Evolutionary conservation across 768 basidiomycete genomes (phyloP).

Genomic region (Austroboletus eburneus): DNA sequence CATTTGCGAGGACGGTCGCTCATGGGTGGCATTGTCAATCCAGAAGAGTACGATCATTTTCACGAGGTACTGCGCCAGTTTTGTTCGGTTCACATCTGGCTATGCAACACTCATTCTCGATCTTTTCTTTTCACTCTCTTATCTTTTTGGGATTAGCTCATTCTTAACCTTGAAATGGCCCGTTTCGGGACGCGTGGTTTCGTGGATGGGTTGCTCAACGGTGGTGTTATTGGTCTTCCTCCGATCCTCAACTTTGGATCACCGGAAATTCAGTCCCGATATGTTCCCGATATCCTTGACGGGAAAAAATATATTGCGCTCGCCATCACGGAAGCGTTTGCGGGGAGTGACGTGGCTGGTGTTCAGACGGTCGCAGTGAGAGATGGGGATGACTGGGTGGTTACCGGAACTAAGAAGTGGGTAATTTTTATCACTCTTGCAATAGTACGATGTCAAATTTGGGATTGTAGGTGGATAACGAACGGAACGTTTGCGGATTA

Average conservation of each 20-base stretch:
- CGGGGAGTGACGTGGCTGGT: conserved; percentile 82
- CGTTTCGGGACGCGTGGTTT: conserved; percentile 84
- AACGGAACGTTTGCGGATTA: conserved; percentile 84
- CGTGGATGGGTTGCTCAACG: conserved; percentile 80
- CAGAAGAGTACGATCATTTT: conserved; percentile 93
- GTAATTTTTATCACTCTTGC: conserved; percentile 10
- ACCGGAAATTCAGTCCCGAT: conserved; percentile 61
- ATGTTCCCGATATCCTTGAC: conserved; percentile 68
- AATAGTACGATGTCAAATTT: background rate
- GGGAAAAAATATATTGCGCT: conserved; percentile 86
- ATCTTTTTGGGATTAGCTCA: too few relatives aligned
- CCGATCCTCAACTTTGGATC: conserved; percentile 87
- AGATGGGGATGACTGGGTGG: conserved; percentile 83
- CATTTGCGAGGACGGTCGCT: conserved; percentile 79
- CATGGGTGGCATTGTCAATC: conserved; percentile 74
- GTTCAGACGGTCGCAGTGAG: conserved; percentile 80
- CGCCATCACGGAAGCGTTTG: conserved; percentile 93
- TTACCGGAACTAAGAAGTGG: conserved; percentile 92
- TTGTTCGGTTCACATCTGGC: background rate
- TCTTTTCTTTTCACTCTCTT: background rate
- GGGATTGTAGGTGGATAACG: conserved; percentile 70
- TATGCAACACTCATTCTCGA: conserved; percentile 1
- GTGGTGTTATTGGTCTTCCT: conserved; percentile 82
- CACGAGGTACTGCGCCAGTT: conserved; percentile 57
- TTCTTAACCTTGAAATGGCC: conserved; percentile 77